Base-by-base conservation (phyloP, 2,329 filamentous ascomycete species). In the Colletotrichum endophyticum region DNA sequence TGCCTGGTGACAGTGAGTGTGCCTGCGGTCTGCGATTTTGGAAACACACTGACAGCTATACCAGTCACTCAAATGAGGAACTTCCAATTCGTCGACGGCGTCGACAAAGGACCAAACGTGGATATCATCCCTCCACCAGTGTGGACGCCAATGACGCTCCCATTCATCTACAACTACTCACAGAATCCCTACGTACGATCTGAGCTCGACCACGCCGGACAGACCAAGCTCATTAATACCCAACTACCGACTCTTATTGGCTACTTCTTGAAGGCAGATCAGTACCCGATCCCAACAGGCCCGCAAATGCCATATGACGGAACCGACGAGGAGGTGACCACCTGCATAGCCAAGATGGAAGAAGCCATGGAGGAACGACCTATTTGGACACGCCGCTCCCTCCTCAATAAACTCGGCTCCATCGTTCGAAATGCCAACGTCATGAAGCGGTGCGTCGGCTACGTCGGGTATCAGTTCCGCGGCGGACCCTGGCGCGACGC, bases 401-500 rank as follows among this genome's bases (percentile, higher is more conserved):
- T 98, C 16, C 89, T 94, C 80, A 98, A 98, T 84, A 89, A 91
- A 69, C 88, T 98, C 34, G 86, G 85, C 3, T 85, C 86, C 66
- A 86, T 85, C 64, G 86, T 88, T 30, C 87, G 87, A 59, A 88
- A 89, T 76, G 91, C 88, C 83, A 90, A 90, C 74, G 85, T 90
- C 57, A 84, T 98, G 76, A 94, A 95, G 80, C 91, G 94, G 81
- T 95, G 95, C 63, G 91, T 96, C 69, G 94, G 95, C 78, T 96
- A 97, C 80, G 92, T 95, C 6, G 96, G 95, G 11, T 99, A 98
- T 85, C 95, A 96, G 85, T 98, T 99, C 88, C 94, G 94, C 75
- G 95, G 94, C 27, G 97, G 97, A 0, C 96, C 97, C 0, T 99
- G 95, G 94, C 92, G 95, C 78, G 96, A 99, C 83, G 93, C 95